Evolutionary conservation across 768 basidiomycete genomes (phyloP).

Genomic region (Termitomyces sp.): DNA sequence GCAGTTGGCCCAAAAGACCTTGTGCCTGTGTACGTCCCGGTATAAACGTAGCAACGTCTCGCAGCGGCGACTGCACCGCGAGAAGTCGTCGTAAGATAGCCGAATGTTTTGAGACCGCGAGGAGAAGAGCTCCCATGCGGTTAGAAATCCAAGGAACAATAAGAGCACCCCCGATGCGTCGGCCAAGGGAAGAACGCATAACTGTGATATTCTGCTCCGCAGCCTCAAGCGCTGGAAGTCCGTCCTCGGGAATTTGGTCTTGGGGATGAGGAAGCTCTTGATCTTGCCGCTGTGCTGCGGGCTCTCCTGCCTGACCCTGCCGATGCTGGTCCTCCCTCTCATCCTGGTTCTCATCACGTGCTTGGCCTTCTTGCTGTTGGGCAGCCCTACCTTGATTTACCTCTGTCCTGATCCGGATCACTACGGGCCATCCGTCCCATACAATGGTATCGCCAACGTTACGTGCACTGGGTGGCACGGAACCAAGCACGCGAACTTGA

Average conservation of each 20-base stretch:
- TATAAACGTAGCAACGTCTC: conserved; percentile 7
- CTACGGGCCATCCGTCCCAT: conserved; percentile 24
- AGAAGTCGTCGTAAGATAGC: conserved; percentile 33
- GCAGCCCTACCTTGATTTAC: conserved; percentile 13
- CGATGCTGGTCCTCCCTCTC: conserved; percentile 14
- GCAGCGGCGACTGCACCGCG: conserved; percentile 23
- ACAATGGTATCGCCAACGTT: conserved; percentile 15
- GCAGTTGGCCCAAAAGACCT: conserved; percentile 19
- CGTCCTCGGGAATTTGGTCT: conserved; percentile 25
- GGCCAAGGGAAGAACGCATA: conserved; percentile 55
- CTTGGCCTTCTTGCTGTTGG: conserved; percentile 1
- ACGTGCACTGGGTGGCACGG: conserved; percentile 24
- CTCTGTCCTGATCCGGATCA: conserved; percentile 30
- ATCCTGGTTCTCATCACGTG: conserved; percentile 15
- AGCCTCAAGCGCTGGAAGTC: conserved; percentile 35
- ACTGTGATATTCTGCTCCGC: conserved; percentile 56
- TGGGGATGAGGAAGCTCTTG: conserved; percentile 5
- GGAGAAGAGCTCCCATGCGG: conserved; percentile 56
- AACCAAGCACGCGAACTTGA: conserved; percentile 39
- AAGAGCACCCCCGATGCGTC: conserved; percentile 64
- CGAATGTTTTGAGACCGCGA: conserved; percentile 45
- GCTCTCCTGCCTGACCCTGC: conserved; percentile 13
- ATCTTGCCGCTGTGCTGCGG: conserved; percentile 17
- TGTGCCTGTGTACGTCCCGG: conserved; percentile 3
- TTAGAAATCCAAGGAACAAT: conserved; percentile 62